Evolutionary conservation across 2,329 filamentous ascomycete species (phyloP).

Genomic region (Cladosporium sp.): DNA sequence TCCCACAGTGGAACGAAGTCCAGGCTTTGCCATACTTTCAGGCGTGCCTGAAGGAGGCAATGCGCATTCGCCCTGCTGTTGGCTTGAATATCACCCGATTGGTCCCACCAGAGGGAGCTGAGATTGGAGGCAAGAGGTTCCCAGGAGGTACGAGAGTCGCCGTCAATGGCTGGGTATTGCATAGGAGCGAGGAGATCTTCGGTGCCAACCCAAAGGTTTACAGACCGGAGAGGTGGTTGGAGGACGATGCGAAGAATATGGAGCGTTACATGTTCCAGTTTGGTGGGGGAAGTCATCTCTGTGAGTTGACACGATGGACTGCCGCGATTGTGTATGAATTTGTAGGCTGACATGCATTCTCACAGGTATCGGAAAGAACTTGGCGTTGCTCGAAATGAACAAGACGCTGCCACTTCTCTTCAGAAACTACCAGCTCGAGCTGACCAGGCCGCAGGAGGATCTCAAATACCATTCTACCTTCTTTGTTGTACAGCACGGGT

Average conservation of each 20-base stretch:
- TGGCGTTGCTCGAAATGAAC: slow-evolving; percentile 46
- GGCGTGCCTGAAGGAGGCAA: slow-evolving; percentile 72
- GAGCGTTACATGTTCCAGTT: slow-evolving; percentile 69
- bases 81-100: slow-evolving; percentile 62
- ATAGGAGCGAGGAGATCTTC: slow-evolving; percentile 64
- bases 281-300: slow-evolving; percentile 58
- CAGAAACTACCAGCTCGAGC: slow-evolving; percentile 51
- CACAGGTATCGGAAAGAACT: slow-evolving; percentile 58
- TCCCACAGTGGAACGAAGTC: slow-evolving; percentile 55
- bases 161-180: slow-evolving; percentile 70
- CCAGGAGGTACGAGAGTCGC: slow-evolving; percentile 70
- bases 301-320: background rate
- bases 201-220: slow-evolving; percentile 63
- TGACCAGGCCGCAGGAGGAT: slow-evolving; percentile 48
- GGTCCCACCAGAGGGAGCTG: slow-evolving; percentile 50
- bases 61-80: slow-evolving; percentile 69
- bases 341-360: too few relatives aligned
- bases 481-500: slow-evolving; percentile 56
- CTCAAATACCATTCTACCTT: slow-evolving; percentile 55
- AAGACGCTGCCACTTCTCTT: slow-evolving; percentile 41
- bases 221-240: slow-evolving; percentile 64
- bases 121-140: slow-evolving; percentile 60
- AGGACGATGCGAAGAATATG: slow-evolving; percentile 59
- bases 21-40: slow-evolving; percentile 72
- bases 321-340: background rate